Base-by-base conservation (phyloP, 1,139 yeast genomes). In the Nematodospora anomalae region DNA sequence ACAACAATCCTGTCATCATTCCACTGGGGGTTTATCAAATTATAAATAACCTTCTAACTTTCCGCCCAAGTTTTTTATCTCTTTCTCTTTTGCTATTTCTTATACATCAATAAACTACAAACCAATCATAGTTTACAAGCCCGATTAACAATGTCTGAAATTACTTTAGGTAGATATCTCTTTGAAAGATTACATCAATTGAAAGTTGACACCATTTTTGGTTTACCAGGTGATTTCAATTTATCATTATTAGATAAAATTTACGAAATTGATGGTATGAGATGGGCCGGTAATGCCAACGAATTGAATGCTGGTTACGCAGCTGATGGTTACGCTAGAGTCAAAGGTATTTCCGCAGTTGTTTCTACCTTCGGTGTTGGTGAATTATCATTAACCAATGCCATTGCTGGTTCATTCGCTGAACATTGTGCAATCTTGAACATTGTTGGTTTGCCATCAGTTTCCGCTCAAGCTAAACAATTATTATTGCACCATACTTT, bases 261-360 rank as follows among this genome's bases (percentile, higher is more conserved):
- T 28, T 63, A 65, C 44, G 71, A 66, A 38, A 67, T 66, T 22
- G 44, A 41, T 4, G 61, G 61, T n/a, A 55, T 65, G 61, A 55
- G 60, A 51, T 67, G 73, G 73, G 69, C 68, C 2, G 73, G 73
- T 28, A 64, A 65, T 45, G 70, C 71, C 52, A 67, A 67, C 45
- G 72, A 67, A 46, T 62, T 67, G 51, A 67, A 67, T 37, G 71
- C 72, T 7, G 69, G 72, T 26, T 67, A 67, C 40, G 71, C 73
- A 25, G 71, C 68, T 16, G 73, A 67, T 44, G 72, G 73, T 9
- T 67, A 67, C 47, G 58, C 69, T 16, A 49, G 73, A 45, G 54
- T 67, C 41, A 67, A 66, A 44, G 59, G 71, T 16, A 55, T 67
- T 36, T 60, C 59, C 6, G 64, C 69, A 45, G 51, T 67, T 35